Conservation (phyloP, 352 stramenopile genomes). For the Globisporangium heterothallicum region DNA sequence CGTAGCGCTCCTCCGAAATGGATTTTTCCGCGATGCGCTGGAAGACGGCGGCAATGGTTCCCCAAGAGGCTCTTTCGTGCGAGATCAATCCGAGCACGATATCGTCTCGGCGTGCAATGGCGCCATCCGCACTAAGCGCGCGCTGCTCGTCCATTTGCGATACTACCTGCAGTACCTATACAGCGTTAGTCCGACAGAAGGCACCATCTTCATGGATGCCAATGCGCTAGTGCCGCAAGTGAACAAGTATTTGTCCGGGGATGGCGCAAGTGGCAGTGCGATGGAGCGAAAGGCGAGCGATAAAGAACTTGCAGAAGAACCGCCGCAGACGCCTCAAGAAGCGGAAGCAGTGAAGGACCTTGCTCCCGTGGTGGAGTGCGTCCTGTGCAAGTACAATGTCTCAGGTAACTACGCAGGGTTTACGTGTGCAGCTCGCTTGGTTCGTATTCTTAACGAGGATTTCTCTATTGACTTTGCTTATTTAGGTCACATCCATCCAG, state of each 20-base stretch:
- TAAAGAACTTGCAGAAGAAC: conserved; percentile 11
- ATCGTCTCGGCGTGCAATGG: conserved; percentile 42
- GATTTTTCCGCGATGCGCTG: conserved; percentile 49
- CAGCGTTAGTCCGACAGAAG: conserved; percentile 65
- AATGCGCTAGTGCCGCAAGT: conserved; percentile 38
- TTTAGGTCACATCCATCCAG: conserved; percentile 64
- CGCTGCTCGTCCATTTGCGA: conserved; percentile 48
- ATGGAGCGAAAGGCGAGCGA: conserved; percentile 20
- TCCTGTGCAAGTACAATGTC: conserved; percentile 81
- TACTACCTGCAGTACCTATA: conserved; percentile 78
- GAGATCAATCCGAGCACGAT: conserved; percentile 18
- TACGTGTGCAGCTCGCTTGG: background rate
- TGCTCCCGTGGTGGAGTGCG: conserved; percentile 26
- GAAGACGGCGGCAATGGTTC: conserved; percentile 1
- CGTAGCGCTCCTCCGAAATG: conserved; percentile 43
- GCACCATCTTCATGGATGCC: conserved; percentile 52
- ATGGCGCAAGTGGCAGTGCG: conserved; percentile 11
- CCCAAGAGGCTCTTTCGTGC: conserved; percentile 10
- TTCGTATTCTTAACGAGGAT: too few species aligned
- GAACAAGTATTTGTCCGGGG: conserved; percentile 27
- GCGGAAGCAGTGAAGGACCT: conserved; percentile 10
- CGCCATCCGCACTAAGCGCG: conserved; percentile 41
- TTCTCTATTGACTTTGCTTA: background rate
- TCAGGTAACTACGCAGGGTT: conserved; percentile 24
- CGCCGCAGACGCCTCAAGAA: background rate